These are phyloP conservation scores for Cucumis hystrix DNA, from an alignment of 306 rosid genomes.

Conservation along the genomic window DNA sequence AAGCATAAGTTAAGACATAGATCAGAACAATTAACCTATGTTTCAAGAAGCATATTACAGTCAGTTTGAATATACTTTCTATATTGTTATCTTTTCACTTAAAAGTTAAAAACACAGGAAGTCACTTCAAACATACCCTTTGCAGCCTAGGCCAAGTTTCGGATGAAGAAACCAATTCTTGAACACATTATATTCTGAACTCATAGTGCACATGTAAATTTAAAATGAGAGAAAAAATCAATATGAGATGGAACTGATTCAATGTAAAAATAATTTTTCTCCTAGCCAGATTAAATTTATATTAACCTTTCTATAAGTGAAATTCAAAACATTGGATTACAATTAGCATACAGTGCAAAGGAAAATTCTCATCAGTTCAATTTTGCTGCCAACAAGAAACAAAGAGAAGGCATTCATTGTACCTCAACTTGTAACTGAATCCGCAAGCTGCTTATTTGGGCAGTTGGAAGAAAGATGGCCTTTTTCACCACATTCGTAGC, in stretches of 20 bases:
- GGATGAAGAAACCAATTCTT: neutral
- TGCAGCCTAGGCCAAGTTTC: neutral
- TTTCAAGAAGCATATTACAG: no score
- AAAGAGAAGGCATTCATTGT: neutral
- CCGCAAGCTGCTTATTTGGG: conserved; percentile 38
- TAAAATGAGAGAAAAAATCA: neutral
- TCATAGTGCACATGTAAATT: neutral
- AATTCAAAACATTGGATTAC: neutral
- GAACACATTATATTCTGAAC: neutral
- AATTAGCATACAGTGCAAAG: neutral
- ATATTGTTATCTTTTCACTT: no score
- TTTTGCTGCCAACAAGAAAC: neutral
- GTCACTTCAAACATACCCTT: neutral
- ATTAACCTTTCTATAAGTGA: neutral
- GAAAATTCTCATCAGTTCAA: neutral
- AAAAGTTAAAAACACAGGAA: neutral
- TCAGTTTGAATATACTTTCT: no score
- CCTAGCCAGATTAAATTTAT: neutral
- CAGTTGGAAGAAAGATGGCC: conserved; percentile 65
- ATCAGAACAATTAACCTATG: no score
- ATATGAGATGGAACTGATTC: neutral
- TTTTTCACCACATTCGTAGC: conserved; percentile 82
- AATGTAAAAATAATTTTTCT: neutral
- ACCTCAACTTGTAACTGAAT: conserved; percentile 7
- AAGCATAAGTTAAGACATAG: no score